Percentiles rank a stretch among this genome's conserved stretches.
Evolutionary conservation across 768 basidiomycete species (phyloP).

Genomic region (Suillus clintonianus): DNA sequence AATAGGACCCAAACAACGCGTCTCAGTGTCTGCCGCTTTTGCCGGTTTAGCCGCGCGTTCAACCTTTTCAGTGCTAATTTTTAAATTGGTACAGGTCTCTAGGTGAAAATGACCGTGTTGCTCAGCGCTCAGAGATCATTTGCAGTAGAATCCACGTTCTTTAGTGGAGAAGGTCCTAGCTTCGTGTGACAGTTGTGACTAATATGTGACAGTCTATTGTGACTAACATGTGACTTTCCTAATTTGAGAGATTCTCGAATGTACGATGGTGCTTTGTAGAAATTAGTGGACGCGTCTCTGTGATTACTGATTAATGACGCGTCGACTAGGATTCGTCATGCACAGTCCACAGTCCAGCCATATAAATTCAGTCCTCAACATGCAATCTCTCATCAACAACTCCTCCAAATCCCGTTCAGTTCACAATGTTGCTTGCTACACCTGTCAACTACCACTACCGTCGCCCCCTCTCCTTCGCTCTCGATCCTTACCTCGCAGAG

Average conservation of each 20-base stretch:
- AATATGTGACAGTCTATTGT: too few species aligned
- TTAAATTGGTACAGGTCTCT: too few species aligned
- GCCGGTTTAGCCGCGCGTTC: background rate
- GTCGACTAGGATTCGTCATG: background rate
- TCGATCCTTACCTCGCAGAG: conserved; percentile 21
- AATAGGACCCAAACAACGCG: conserved; percentile 28
- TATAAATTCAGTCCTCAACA: background rate
- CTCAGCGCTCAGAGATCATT: too few species aligned
- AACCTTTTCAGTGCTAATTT: too few species aligned
- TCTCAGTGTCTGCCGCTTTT: background rate
- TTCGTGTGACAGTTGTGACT: too few species aligned
- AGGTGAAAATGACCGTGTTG: background rate
- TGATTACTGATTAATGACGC: background rate
- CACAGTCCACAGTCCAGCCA: background rate
- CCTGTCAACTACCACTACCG: background rate
- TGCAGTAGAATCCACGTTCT: too few species aligned
- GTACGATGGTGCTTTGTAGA: background rate
- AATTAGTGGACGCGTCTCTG: background rate
- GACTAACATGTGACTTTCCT: background rate
- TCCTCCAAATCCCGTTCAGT: background rate
- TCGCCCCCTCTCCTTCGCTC: background rate
- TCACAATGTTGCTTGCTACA: conserved; percentile 10
- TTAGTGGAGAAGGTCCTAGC: too few species aligned
- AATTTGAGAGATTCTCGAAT: background rate
- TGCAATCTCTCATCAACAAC: background rate